Base-by-base conservation (phyloP, 768 basidiomycete species). In the Candolleomyces aberdarensis region DNA sequence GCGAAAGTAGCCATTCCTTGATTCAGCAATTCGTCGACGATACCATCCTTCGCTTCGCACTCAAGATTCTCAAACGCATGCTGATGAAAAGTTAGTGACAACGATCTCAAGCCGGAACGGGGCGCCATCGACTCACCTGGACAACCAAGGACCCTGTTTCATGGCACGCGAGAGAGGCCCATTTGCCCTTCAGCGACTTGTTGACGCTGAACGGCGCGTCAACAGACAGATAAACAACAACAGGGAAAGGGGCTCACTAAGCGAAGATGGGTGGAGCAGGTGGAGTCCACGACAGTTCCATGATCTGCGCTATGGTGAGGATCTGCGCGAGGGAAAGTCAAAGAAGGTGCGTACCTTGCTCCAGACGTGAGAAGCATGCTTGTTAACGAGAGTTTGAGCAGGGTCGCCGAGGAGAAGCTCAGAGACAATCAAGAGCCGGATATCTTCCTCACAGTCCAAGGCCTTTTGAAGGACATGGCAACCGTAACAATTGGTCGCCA, bases 301-400 rank as follows among this genome's bases (percentile, higher is more conserved):
- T 94, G 66, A 94, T 92, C 88, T 92, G 57, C 15, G 14, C 56
- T 31, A 3, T 11, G 20, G 54, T 62, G 66, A 62, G 67, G 51
- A 55, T 41, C 36, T 36, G 36, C 50, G 19, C 41, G 41, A 46
- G 39, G 19, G 26, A 65, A 20, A 26, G 60, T 14, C n/a, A 39
- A 54, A 47, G 32, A 20, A 31, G 32, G 22, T 29, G 59, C 70
- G 20, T 63, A 90, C 90, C 81, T 94, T 94, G 75, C 91, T 92
- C 92, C 92, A 94, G 36, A 94, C 92, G 70, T 94, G 92, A 52
- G 91, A 92, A 1, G 92, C 91, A 70, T 94, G 92, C 71, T 94
- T 94, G 72, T 94, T 94, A 8, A 94, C 88, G 31, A 94, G 78
- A 5, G 92, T 94, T 70, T 91, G 84, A 0, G 91, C 90, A 8